Base-by-base conservation (phyloP, 73 alveolate species). In the Halteria grandinella region DNA sequence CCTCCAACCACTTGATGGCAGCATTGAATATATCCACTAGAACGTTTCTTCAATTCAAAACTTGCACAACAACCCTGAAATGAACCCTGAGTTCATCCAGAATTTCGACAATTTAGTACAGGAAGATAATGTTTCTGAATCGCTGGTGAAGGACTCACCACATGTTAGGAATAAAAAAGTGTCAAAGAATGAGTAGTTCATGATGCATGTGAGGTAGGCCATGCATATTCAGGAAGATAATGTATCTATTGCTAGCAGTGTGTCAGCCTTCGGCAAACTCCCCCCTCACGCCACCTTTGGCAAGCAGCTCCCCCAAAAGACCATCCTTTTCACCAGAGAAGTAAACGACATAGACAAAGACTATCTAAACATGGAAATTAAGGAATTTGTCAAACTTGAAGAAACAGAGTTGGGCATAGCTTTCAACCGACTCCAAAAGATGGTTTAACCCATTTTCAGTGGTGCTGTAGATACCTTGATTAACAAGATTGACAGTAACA, bases 391-490 rank as follows among this genome's bases (percentile, higher is more conserved):
- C 12, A 43, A 44, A 21, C 39, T 66, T 4, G 6, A 25, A 6
- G 4, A 14, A 18, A 57, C 39, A 12, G 64, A 66, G 25, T 25
- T 66, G 31, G 25, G 47, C 23, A 10, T 45, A 66, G 80, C 80
- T 2, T 66, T 36, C 29, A 44, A 41, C 31, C 43, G 80, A 44
- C 31, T 66, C 43, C 8, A 45, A 23, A 66, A 66, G 43, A 33
- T 52, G 10, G 52, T 47, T 25, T 25, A 7, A n/a, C 69, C 66
- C 17, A 66, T 66, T 21, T 66, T 66, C 31, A 36, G 62, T 5
- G 80, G 80, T 23, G 39, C 55, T 44, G 29, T 66, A 5, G 80
- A 66, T 34, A 41, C 80, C 2, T 23, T 66, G 31, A 45, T 66
- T 0, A 66, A 66, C 36, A 66, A 23, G 29, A 6, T 66, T 25